phyloP scores from a whole-genome alignment of 306 rosid species.

The Vigna mungo region DNA sequence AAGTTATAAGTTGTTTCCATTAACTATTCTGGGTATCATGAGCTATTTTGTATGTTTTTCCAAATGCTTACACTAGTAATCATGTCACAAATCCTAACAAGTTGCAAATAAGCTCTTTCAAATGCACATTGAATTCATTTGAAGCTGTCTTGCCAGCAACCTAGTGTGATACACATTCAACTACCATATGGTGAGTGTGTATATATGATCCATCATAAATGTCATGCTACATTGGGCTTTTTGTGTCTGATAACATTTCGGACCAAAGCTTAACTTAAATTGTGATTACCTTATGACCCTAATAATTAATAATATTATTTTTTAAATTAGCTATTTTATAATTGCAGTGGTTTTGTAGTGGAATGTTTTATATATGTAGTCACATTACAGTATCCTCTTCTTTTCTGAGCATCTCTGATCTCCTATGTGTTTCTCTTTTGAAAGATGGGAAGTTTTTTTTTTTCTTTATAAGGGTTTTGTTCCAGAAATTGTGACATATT shows the following conservation, averaged over 20 bases:
- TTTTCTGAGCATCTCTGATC: not conserved
- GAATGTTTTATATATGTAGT: not conserved
- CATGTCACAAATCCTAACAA: not conserved
- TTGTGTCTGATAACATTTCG: constrained; percentile 3
- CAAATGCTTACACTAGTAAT: not conserved
- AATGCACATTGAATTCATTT: constrained; percentile 28
- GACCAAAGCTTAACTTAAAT: constrained; percentile 18
- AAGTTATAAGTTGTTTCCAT: not conserved
- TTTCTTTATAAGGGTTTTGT: not conserved
- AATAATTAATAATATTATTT: not conserved
- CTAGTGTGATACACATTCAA: not conserved
- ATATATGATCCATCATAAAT: constrained; percentile 17
- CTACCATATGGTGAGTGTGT: constrained; percentile 5
- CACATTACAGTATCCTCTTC: not conserved
- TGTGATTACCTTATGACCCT: constrained; percentile 17
- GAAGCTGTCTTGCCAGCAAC: not conserved
- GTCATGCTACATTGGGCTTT: constrained; percentile 3
- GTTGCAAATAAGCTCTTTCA: not conserved
- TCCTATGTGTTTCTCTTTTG: constrained; percentile 8
- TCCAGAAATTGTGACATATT: constrained; percentile 19
- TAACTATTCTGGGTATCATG: not conserved
- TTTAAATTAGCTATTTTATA: not conserved
- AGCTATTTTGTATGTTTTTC: not conserved
- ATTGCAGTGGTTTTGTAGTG: constrained; percentile 7
- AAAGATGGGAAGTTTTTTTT: not conserved